Conservation (phyloP, 2,329 filamentous ascomycete species). For the Ilyonectria mors-panacis region DNA sequence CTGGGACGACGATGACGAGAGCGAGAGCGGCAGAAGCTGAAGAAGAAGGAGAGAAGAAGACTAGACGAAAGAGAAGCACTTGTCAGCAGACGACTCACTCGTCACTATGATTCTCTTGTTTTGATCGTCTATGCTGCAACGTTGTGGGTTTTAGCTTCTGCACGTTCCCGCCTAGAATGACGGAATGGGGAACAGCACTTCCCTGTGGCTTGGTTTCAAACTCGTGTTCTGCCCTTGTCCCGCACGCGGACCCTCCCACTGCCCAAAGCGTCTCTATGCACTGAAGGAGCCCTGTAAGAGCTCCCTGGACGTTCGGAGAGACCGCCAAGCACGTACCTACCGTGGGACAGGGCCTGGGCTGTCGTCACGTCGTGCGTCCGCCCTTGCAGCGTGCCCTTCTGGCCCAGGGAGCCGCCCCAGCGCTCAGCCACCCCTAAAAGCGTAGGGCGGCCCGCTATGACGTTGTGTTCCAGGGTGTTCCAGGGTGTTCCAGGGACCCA, state of each 20-base stretch:
- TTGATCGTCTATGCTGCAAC: slow-evolving; percentile 1
- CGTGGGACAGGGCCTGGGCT: background rate
- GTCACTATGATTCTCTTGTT: background rate
- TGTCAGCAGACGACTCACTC: background rate
- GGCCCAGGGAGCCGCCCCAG: background rate
- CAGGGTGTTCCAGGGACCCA: background rate
- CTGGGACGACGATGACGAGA: background rate
- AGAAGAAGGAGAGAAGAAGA: background rate
- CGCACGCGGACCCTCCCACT: background rate
- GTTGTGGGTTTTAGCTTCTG: slow-evolving; percentile 10
- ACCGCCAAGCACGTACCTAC: slow-evolving; percentile 5
- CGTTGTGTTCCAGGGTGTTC: background rate
- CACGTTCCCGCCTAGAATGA: slow-evolving; percentile 1
- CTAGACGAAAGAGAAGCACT: slow-evolving; percentile 2
- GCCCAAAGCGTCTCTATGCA: background rate
- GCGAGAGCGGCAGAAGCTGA: slow-evolving; percentile 1
- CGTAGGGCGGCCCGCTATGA: slow-evolving; percentile 26
- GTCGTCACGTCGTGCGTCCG: slow-evolving; percentile 29
- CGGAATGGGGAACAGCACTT: slow-evolving; percentile 1
- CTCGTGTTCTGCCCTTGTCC: background rate
- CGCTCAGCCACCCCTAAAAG: slow-evolving; percentile 15
- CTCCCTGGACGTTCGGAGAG: slow-evolving; percentile 16
- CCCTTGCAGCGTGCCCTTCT: slow-evolving; percentile 7
- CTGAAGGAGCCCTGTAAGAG: slow-evolving; percentile 13
- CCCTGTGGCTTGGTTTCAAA: slow-evolving; percentile 28